Percentiles rank a stretch among this genome's conserved stretches.
Conservation (phyloP, 2,329 filamentous ascomycete species). For the Neurospora sp. region DNA sequence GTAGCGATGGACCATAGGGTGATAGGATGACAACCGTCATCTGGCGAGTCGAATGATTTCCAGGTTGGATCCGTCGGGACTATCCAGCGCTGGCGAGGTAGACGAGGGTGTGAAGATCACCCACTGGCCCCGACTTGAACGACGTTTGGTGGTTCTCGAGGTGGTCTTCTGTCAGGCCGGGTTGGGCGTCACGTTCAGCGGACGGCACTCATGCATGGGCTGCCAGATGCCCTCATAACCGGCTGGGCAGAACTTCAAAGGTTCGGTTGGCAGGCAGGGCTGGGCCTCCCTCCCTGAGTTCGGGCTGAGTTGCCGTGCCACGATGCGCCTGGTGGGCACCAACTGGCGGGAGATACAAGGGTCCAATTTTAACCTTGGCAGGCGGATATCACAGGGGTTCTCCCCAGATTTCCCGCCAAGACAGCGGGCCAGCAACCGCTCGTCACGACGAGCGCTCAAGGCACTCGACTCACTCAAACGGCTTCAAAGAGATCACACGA, state of each 20-base stretch:
- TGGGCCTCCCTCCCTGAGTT: neutral
- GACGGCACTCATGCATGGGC: neutral
- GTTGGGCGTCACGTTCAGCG: neutral
- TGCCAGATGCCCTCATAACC: neutral
- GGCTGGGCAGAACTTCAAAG: neutral
- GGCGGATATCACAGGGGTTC: neutral
- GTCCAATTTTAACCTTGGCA: neutral
- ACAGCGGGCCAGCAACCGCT: neutral
- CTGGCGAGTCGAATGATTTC: neutral
- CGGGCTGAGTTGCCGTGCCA: neutral
- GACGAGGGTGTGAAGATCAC: neutral
- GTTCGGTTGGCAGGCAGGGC: neutral
- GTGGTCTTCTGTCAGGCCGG: neutral
- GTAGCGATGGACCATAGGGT: neutral
- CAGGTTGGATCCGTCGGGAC: neutral
- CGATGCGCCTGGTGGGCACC: neutral
- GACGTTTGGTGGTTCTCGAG: neutral
- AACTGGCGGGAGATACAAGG: neutral
- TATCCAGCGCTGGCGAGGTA: neutral
- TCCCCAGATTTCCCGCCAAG: neutral
- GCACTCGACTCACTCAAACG: neutral
- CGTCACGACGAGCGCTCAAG: neutral
- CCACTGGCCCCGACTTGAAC: neutral
- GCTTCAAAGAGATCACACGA: neutral
- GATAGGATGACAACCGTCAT: neutral